These are phyloP conservation scores for Discostella stelligera DNA, from an alignment of 352 stramenopile genomes.

Conservation along the genomic window DNA sequence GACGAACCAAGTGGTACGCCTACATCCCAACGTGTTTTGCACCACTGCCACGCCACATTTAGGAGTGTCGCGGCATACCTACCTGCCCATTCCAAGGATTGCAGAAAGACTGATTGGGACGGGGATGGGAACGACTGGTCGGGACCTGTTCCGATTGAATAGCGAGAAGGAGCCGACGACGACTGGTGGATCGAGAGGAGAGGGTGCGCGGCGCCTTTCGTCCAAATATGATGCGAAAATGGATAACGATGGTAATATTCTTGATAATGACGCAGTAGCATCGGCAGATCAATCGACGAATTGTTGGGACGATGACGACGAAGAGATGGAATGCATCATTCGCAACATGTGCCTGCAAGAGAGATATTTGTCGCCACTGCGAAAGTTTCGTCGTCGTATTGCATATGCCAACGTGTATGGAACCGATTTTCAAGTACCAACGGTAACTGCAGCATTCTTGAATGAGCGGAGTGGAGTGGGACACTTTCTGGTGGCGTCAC, in stretches of 20 bases:
- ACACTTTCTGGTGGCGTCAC: conserved; percentile 25
- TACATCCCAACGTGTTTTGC: conserved; percentile 73
- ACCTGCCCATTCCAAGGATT: conserved; percentile 66
- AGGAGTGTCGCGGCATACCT: conserved; percentile 70
- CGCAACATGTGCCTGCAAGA: conserved; percentile 44
- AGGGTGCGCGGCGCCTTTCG: background rate
- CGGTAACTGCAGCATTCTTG: conserved; percentile 73
- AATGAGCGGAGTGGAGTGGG: conserved; percentile 44
- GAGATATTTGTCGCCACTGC: conserved; percentile 56
- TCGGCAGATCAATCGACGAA: no score
- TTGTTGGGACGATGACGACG: conserved; percentile 8
- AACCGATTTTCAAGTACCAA: conserved; percentile 79
- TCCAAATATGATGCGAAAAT: background rate
- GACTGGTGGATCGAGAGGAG: background rate
- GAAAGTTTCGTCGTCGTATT: conserved; percentile 64
- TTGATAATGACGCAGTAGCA: background rate
- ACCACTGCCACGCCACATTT: conserved; percentile 78
- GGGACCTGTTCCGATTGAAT: conserved; percentile 62
- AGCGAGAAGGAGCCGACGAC: conserved; percentile 11
- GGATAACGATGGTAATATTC: background rate
- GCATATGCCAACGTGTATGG: conserved; percentile 78
- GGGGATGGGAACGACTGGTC: conserved; percentile 60
- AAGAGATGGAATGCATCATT: conserved; percentile 44
- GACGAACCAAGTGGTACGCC: conserved; percentile 12
- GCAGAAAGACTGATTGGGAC: conserved; percentile 67